A percentile compares a stretch with the other conserved stretches of the same genome.
Conservation (phyloP, 257 asterid species). For the Jacaranda mimosifolia region DNA sequence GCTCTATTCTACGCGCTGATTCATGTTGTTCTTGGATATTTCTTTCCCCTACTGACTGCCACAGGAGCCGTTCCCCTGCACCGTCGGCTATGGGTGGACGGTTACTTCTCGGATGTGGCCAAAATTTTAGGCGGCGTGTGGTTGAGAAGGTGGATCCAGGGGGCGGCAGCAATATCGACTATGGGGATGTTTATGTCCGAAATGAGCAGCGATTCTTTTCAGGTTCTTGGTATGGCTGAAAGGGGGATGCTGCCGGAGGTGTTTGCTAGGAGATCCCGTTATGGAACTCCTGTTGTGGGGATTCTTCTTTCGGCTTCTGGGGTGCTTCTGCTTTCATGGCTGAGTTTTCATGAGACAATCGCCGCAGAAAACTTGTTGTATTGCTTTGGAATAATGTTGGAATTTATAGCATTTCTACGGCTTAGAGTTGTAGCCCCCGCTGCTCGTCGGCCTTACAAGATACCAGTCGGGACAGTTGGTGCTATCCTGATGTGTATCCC, state of each 20-base stretch:
- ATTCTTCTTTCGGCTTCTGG: constrained; percentile 76
- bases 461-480: constrained; percentile 68
- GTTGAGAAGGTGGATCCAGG: constrained; percentile 77
- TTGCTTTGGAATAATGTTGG: constrained; percentile 73
- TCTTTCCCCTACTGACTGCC: constrained; percentile 66
- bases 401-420: constrained; percentile 63
- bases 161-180: constrained; percentile 74
- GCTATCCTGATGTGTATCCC: constrained; percentile 61
- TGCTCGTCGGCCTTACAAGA: constrained; percentile 64
- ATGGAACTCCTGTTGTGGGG: constrained; percentile 74
- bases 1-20: constrained; percentile 65
- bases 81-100: constrained; percentile 62
- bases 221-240: constrained; percentile 86
- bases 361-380: constrained; percentile 78
- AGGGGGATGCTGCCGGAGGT: constrained; percentile 72
- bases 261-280: constrained; percentile 63
- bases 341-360: constrained; percentile 73
- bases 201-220: constrained; percentile 79
- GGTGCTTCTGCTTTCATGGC: constrained; percentile 67
- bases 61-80: constrained; percentile 66
- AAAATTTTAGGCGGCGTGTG: constrained; percentile 68
- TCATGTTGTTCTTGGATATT: constrained; percentile 63
- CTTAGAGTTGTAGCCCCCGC: constrained; percentile 58
- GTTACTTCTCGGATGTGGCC: constrained; percentile 68
- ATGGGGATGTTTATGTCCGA: constrained; percentile 83